phyloP scores from a whole-genome alignment of 2,329 filamentous ascomycete species.

The Tolypocladium nubicola region DNA sequence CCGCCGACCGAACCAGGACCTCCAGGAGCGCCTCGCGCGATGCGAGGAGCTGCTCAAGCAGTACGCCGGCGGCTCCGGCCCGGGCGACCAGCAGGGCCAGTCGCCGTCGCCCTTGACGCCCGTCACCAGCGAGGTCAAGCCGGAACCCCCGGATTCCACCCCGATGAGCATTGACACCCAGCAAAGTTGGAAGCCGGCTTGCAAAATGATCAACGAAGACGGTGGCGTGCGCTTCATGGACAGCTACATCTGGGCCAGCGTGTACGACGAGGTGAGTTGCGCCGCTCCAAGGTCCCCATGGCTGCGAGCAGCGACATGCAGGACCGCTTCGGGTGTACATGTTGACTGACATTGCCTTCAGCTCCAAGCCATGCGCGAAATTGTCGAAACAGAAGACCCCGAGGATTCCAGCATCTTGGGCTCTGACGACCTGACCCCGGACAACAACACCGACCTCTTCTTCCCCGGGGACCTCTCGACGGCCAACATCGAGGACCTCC shows the following conservation, averaged over 20 bases:
- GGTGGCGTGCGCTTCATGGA: conserved; percentile 47
- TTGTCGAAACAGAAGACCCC: conserved; percentile 38
- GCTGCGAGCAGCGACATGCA: not conserved
- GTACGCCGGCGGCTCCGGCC: conserved; percentile 33
- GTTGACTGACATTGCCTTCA: conserved; percentile 12
- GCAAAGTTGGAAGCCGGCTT: conserved; percentile 31
- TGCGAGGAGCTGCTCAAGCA: conserved; percentile 49
- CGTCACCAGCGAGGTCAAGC: conserved; percentile 8
- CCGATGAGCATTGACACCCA: conserved; percentile 16
- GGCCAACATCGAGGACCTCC: conserved; percentile 37
- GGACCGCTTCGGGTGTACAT: no score
- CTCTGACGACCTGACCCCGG: conserved; percentile 38
- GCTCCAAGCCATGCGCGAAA: conserved; percentile 49
- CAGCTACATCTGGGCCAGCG: conserved; percentile 40
- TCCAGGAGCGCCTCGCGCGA: conserved; percentile 48
- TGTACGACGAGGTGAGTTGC: conserved; percentile 43
- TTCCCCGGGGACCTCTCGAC: conserved; percentile 29
- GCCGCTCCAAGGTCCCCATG: not conserved
- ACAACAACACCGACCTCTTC: conserved; percentile 41
- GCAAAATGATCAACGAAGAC: conserved; percentile 46
- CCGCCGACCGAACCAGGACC: conserved; percentile 48
- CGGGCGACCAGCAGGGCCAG: conserved; percentile 11
- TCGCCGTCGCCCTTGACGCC: conserved; percentile 4
- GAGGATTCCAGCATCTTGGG: conserved; percentile 38
- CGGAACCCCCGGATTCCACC: conserved; percentile 15